Evolutionary conservation across 148 eudicot species (phyloP), one percentile per base, ranked within the genome.

Genomic region (Rheum nobile): DNA sequence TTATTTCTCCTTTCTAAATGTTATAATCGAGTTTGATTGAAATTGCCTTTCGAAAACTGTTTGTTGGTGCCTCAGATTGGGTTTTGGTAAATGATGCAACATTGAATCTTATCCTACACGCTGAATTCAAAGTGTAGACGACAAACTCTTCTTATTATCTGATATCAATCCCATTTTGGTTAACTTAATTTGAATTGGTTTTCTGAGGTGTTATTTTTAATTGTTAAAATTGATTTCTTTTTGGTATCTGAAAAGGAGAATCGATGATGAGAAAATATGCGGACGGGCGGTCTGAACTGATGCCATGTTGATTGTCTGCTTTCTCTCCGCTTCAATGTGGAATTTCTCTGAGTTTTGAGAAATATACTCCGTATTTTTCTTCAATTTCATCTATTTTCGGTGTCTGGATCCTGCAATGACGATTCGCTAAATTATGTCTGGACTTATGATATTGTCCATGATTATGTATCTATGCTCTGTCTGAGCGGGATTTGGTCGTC

Each of bases 61-160:
- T n/a, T n/a, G n/a, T n/a, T n/a, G n/a, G n/a, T n/a, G n/a, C n/a
- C 5, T 24, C 31, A 13, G 22, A 22, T 14, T 21, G 67, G 77
- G 72, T 55, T 65, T 14, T 65, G 70, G 41, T 31, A 47, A 21
- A 75, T 85, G 88, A 85, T 28, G 85, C 50, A 8, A 41, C 21
- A 2, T 24, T 41, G n/a, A 67, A 72, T 80, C 83, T 85, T 85
- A 85, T 85, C 80, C 80, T 85, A 85, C 82, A 82, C 82, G 57
- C 88, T 80, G 88, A 85, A 47, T 80, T 31, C 6, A 17, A 55
- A 19, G 77, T 82, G 85, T 76, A 38, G 88, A 82, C n/a, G 28
- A 77, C 37, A 13, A 50, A 74, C 85, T 80, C 85, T 80, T 79
- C 82, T 82, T 80, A 82, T 82, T 82, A 59, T 80, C 87, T 82